Evolutionary conservation across 108 stramenopile genomes (phyloP), one percentile per base, ranked within the genome.

Genomic region (Cylindrotheca closterium): DNA sequence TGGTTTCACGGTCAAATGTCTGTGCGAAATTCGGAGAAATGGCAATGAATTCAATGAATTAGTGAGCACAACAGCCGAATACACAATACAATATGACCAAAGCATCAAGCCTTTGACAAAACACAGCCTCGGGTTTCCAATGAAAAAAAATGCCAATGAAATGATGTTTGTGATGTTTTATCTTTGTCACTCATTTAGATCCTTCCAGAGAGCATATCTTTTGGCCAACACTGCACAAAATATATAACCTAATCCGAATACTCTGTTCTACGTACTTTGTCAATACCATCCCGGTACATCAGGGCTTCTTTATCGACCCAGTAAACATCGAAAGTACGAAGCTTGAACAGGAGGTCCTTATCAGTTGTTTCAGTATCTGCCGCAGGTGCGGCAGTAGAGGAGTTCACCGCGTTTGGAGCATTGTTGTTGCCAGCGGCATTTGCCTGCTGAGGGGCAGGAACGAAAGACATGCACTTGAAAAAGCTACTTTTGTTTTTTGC

Each of bases 391-490:
- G 61, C 81, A 28, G 66, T 63, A 47, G 76, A 68, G 51, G 51
- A 69, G 26, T 74, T 49, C 37, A 79, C 27, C 42, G 65, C 68
- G 62, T 68, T 66, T 29, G 58, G 67, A 62, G 54, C 63, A 63
- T 82, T 80, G 68, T 72, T 74, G 61, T 68, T 63, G 64, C 65
- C 71, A 58, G 75, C 68, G 60, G 73, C 67, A 51, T 63, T 68
- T 70, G 86, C 85, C 85, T 86, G 83, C 83, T 88, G 85, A 55
- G 91, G 88, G 65, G 79, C 78, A 75, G 91, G 91, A 76, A 89
- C 88, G 79, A 93, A 93, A 84, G 91, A 93, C 91, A 93, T 93
- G 84, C 80, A 93, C 86, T 66, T 61, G 69, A 33, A 47, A 27
- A 59, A 54, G n/a, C n/a, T n/a, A 61, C 65, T 58, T 49, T 34